Percentiles rank a stretch among this genome's conserved stretches.
phyloP scores from a whole-genome alignment of 106 monocot species.

The Ottelia alismoides region DNA sequence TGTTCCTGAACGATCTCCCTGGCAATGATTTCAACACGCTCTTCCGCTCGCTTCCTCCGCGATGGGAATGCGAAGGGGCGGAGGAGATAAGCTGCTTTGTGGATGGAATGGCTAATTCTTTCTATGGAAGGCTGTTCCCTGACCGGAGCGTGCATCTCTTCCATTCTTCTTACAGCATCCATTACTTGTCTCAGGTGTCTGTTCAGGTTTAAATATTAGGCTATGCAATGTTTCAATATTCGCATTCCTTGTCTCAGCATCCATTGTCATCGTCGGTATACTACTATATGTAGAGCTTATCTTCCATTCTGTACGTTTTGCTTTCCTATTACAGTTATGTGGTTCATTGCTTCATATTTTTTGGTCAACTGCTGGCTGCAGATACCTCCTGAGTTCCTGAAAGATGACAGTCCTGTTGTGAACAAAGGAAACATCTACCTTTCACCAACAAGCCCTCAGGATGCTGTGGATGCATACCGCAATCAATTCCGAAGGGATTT shows the following conservation, averaged over 20 bases:
- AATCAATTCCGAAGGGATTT: not conserved
- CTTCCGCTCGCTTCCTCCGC: not conserved
- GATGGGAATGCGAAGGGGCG: not conserved
- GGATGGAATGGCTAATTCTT: not conserved
- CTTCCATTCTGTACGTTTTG: too few relatives aligned
- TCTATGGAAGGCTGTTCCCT: not conserved
- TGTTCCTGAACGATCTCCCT: not conserved
- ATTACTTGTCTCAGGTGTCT: not conserved
- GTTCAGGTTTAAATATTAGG: not conserved
- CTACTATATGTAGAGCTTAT: too few relatives aligned
- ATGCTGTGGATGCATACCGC: not conserved
- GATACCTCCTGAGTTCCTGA: not conserved
- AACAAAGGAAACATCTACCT: conserved; percentile 3
- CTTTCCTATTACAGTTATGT: too few relatives aligned
- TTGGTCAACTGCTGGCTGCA: not conserved
- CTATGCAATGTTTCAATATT: not conserved
- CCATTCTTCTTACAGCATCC: not conserved
- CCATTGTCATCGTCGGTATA: not conserved
- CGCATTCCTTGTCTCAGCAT: too few relatives aligned
- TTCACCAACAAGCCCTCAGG: not conserved
- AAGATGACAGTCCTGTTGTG: not conserved
- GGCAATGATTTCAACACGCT: not conserved
- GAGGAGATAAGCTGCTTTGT: not conserved
- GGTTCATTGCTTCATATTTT: not conserved
- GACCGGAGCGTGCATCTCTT: not conserved